Base-by-base conservation (phyloP, 2,329 filamentous ascomycete species). In the Hymenotorrendiella dingleyae region DNA sequence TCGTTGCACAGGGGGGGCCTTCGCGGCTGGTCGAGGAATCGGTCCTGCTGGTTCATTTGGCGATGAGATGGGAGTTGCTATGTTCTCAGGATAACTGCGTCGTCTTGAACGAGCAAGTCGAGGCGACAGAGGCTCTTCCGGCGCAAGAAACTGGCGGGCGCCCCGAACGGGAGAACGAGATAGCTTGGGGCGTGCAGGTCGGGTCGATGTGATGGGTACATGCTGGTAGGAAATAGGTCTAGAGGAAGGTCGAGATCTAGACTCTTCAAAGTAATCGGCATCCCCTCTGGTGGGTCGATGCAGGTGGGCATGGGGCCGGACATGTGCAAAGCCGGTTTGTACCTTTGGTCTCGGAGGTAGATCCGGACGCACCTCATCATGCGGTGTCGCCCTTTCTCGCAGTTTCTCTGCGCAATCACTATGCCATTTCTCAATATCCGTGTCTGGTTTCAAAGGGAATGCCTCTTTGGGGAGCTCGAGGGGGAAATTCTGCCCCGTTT, bases 371-470 rank as follows among this genome's bases (percentile, higher is more conserved):
- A 35, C 40, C 28, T 52, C 49, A 6, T 27, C 42, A 27, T 47
- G 34, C 43, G 61, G 48, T 19, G 43, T 47, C 11, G 70, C 76
- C 53, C 90, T 82, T 43, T 75, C 70, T 48, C 80, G 77, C 36
- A 95, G 66, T 53, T 77, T 79, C 45, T 82, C 73, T 26, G 80
- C 84, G 43, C 94, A 90, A 2, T 73, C 71, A 53, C 85, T 80
- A 61, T 97, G 89, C 91, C 93, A 98, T 45, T 74, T 70, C 42
- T 89, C 79, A 65, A 95, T 89, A n/a, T 84, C 82, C 4, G 74
- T 67, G 56, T 97, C 91, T 1, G 89, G 77, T 32, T 76, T 69
- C 2, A 72, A 61, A 0, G 93, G 91, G 45, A 91, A 85, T 0
- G 81, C 76, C n/a, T 70, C 67, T 21, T 62, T 64, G 2, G 80